A percentile compares a stretch with the other conserved stretches of the same genome.
These are phyloP conservation scores for Globisporangium perplexum DNA, from an alignment of 352 stramenopile species.

Conservation along the genomic window DNA sequence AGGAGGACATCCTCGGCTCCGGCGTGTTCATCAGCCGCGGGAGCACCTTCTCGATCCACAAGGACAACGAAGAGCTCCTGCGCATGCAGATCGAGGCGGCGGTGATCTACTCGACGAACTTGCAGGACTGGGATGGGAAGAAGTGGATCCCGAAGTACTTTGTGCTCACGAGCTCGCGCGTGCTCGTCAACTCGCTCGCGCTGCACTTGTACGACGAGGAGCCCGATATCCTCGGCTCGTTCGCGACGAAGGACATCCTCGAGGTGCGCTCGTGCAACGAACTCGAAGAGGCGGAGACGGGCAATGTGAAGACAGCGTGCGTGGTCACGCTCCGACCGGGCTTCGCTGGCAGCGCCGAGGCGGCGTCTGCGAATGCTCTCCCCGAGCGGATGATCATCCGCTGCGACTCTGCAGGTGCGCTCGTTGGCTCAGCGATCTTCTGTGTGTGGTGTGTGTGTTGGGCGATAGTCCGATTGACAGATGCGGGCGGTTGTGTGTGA, in stretches of 20 bases:
- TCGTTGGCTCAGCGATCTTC: too few species aligned
- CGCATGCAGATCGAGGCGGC: constrained; percentile 76
- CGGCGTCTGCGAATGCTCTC: constrained; percentile 10
- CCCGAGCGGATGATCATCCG: constrained; percentile 66
- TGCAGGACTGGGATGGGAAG: constrained; percentile 81
- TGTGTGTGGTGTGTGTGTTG: background rate
- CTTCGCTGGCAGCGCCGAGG: constrained; percentile 9
- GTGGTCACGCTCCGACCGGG: constrained; percentile 43
- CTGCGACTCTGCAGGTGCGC: constrained; percentile 75
- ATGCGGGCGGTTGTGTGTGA: background rate
- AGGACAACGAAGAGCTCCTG: constrained; percentile 82
- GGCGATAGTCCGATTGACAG: background rate
- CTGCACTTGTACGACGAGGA: constrained; percentile 86
- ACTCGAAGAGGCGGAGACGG: constrained; percentile 54
- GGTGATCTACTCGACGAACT: constrained; percentile 78
- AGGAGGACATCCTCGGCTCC: constrained; percentile 62
- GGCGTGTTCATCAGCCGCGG: constrained; percentile 81
- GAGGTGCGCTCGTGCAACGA: constrained; percentile 80
- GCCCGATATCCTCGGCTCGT: constrained; percentile 78
- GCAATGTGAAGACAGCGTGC: constrained; percentile 46
- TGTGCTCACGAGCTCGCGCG: constrained; percentile 73
- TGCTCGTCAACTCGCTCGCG: constrained; percentile 76
- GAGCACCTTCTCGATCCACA: constrained; percentile 80
- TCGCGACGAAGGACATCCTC: constrained; percentile 72
- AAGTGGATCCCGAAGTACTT: constrained; percentile 90